A percentile compares a stretch with the other conserved stretches of the same genome.
These are phyloP conservation scores for Nannochloropsis salina DNA, from an alignment of 108 stramenopile genomes.

Conservation along the genomic window DNA sequence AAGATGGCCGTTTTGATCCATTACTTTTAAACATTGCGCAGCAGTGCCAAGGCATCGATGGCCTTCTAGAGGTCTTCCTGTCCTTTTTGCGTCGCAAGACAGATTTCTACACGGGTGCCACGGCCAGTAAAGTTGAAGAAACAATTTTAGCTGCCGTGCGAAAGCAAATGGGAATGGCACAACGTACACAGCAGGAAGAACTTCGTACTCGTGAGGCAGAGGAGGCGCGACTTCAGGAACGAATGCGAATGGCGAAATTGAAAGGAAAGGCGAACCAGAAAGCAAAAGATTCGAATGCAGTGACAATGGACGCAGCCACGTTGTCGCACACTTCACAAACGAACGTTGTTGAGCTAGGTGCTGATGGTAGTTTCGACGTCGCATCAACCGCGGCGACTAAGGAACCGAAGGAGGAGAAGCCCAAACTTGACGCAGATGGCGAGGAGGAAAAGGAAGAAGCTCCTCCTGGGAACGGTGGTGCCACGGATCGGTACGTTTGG, in stretches of 20 bases:
- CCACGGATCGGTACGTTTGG: slow-evolving; percentile 82
- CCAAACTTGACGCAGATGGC: slow-evolving; percentile 28
- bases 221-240: slow-evolving; percentile 39
- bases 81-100: slow-evolving; percentile 95
- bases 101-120: slow-evolving; percentile 82
- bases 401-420: neutral
- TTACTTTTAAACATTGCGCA: slow-evolving; percentile 91
- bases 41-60: slow-evolving; percentile 85
- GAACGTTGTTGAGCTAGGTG: neutral
- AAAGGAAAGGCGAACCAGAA: slow-evolving; percentile 22
- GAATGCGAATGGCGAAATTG: slow-evolving; percentile 15
- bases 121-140: slow-evolving; percentile 31
- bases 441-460: slow-evolving; percentile 30
- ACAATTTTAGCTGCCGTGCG: neutral
- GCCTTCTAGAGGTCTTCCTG: slow-evolving; percentile 90
- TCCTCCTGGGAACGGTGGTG: slow-evolving; percentile 78
- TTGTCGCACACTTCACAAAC: neutral
- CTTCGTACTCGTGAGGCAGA: slow-evolving; percentile 34
- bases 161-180: slow-evolving; percentile 24
- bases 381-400: neutral
- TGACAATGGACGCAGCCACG: neutral
- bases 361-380: neutral
- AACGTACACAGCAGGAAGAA: slow-evolving; percentile 37
- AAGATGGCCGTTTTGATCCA: slow-evolving; percentile 93
- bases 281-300: neutral